These are phyloP conservation scores for Talaromyces stipitatus DNA, from an alignment of 495 filamentous ascomycete species.

Conservation along the genomic window DNA sequence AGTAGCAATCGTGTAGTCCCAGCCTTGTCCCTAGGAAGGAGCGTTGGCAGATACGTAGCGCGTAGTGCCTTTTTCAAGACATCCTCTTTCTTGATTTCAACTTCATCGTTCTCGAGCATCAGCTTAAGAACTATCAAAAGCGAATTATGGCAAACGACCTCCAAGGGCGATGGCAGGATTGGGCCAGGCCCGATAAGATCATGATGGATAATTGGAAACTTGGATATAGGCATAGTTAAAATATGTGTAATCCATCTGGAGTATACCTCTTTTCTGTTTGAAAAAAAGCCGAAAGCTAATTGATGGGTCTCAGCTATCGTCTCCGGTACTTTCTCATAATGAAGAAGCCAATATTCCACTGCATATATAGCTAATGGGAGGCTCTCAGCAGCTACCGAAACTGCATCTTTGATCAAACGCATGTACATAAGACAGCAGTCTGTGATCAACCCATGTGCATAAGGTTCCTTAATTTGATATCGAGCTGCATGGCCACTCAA, in stretches of 20 bases:
- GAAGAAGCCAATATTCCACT: neutral
- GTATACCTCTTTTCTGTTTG: neutral
- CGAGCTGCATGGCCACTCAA: neutral
- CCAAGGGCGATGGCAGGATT: neutral
- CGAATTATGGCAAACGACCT: neutral
- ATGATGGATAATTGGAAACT: neutral
- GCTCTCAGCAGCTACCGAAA: neutral
- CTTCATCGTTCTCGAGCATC: neutral
- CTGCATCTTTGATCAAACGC: neutral
- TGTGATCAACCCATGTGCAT: neutral
- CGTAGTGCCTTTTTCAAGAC: neutral
- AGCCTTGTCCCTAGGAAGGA: neutral
- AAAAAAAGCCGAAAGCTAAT: neutral
- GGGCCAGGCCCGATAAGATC: neutral
- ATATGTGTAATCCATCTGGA: neutral
- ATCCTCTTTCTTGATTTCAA: neutral
- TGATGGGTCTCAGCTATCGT: neutral
- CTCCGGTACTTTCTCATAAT: neutral
- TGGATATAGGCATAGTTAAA: neutral
- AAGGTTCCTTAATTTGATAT: neutral
- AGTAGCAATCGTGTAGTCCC: neutral
- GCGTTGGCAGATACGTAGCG: neutral
- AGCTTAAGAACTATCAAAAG: neutral
- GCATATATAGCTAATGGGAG: neutral
- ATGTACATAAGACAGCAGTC: conserved; percentile 1